A percentile compares a stretch with the other conserved stretches of the same genome.
phyloP scores from a whole-genome alignment of 1,284 basidiomycete species.

The Blastosporella zonata region DNA sequence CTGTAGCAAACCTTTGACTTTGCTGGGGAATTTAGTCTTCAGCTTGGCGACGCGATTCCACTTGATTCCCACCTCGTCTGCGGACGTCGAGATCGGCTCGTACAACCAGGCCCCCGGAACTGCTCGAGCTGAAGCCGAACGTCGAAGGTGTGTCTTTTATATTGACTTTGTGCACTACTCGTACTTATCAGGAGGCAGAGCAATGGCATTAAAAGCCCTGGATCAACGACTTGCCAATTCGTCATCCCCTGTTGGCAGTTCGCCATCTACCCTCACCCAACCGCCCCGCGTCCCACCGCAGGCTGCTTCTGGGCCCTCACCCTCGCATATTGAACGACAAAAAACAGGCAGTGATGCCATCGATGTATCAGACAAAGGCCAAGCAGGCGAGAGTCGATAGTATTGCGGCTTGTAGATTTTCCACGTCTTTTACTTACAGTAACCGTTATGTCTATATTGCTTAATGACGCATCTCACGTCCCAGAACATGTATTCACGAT shows the following conservation, averaged over 20 bases:
- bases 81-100: conserved; percentile 69
- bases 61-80: conserved; percentile 65
- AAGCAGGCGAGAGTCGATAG: conserved; percentile 27
- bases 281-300: conserved; percentile 36
- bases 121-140: conserved; percentile 91
- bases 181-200: conserved; percentile 11
- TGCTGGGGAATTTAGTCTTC: conserved; percentile 70
- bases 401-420: conserved; percentile 10
- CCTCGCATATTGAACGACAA: conserved; percentile 34
- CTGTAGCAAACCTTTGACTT: conserved; percentile 59
- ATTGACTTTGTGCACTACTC: conserved; percentile 60
- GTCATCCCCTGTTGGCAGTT: conserved; percentile 40
- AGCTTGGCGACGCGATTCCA: conserved; percentile 72
- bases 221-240: conserved; percentile 85
- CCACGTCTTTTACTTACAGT: conserved; percentile 13
- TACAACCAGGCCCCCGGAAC: conserved; percentile 81
- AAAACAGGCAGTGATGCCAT: conserved; percentile 21
- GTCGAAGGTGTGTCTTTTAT: conserved; percentile 62
- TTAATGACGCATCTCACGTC: conserved; percentile 12
- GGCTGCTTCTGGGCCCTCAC: conserved; percentile 31
- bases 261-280: conserved; percentile 34
- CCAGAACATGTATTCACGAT: neutral
- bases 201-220: conserved; percentile 84
- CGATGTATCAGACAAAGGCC: conserved; percentile 13
- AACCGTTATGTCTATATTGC: conserved; percentile 12